Base-by-base conservation (phyloP, 78 protist species). In the Trichosphaerium sp. region DNA sequence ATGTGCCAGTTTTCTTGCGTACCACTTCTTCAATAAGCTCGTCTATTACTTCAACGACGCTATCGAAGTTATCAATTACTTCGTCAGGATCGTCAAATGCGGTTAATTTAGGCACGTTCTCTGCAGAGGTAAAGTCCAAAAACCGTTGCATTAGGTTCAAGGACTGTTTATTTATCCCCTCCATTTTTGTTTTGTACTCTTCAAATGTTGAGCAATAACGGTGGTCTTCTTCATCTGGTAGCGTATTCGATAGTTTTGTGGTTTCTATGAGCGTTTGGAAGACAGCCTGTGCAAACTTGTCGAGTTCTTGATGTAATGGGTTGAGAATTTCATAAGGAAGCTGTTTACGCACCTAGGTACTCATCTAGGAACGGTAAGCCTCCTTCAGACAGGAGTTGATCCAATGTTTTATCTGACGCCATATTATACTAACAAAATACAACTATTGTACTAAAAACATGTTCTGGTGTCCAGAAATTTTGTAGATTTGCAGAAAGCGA, bases 151-250 rank as follows among this genome's bases (percentile, higher is more conserved):
- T 65, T 0, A 74, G 31, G 31, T 49, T 49, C 35, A 74, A 63
- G 38, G 67, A 42, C 47, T 68, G 39, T 15, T 63, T 61, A 11
- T 74, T 74, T 37, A 74, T 34, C 12, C 40, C 21, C 48, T 63
- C 48, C 80, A 74, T 74, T 54, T 52, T 74, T 3, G 29, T 25
- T 31, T 52, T 66, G 52, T 68, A 76, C 52, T 55, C 75, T 14
- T 74, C 76, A 47, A 63, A 76, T 29, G 82, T 76, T 21, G 71
- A 42, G 52, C 68, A 76, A 37, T 76, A 76, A 31, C 71, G 55
- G 69, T 76, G 48, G 37, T 76, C 82, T 25, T 76, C 82, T 31
- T 74, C 80, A 29, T 65, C 26, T 63, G 80, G 80, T 37, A 74
- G 38, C 44, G 48, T 63, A 39, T 74, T 74, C n/a, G 71, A 63